Percentiles rank a stretch among this genome's conserved stretches.
These are phyloP conservation scores for Senna siamea DNA, from an alignment of 306 rosid genomes.

Conservation along the genomic window DNA sequence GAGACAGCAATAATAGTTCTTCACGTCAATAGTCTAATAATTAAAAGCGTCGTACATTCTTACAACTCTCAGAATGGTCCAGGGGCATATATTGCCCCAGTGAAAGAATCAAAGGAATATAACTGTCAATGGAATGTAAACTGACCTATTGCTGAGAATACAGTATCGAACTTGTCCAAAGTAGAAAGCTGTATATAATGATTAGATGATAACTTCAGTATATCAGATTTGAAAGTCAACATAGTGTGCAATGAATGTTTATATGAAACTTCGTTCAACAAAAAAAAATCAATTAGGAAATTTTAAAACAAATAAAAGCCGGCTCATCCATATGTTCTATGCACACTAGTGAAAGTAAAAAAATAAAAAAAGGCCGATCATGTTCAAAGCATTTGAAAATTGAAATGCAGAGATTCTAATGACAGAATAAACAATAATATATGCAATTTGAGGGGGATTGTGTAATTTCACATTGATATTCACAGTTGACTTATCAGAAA, in stretches of 20 bases:
- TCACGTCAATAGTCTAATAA: conserved; percentile 14
- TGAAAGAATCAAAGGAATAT: conserved; percentile 8
- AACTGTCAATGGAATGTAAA: conserved; percentile 22
- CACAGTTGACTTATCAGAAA: background rate
- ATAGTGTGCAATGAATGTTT: background rate
- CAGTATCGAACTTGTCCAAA: conserved; percentile 3
- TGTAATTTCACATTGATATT: background rate
- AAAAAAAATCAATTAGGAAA: background rate
- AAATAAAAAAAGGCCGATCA: no score
- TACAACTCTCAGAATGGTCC: conserved; percentile 11
- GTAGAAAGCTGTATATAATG: background rate
- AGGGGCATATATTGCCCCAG: conserved; percentile 17
- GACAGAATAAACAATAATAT: no score
- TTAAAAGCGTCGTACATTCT: conserved; percentile 21
- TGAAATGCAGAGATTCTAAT: no score
- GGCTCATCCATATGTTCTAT: background rate
- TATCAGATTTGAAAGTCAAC: background rate
- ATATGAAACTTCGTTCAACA: background rate
- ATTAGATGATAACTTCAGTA: conserved; percentile 4
- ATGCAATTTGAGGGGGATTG: background rate
- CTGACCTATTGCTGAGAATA: conserved; percentile 18
- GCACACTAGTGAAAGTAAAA: background rate
- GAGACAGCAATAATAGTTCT: conserved; percentile 5
- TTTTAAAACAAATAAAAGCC: background rate
- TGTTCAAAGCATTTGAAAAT: background rate